These are phyloP conservation scores for Fonsecaea monophora DNA, from an alignment of 2,329 filamentous ascomycete genomes.

Conservation along the genomic window DNA sequence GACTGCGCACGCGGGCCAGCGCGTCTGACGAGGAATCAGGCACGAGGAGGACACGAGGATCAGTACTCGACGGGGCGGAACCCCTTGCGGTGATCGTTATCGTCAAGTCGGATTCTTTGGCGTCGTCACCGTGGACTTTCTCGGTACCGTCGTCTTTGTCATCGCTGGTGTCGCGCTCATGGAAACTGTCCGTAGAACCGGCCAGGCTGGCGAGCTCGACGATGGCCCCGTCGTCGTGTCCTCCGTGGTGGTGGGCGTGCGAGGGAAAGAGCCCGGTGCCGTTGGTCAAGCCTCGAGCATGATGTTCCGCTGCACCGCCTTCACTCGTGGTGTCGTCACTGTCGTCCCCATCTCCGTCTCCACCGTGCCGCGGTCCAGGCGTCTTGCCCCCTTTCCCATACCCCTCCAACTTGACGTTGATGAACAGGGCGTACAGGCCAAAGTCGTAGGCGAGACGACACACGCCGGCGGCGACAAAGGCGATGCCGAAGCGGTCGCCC, in stretches of 20 bases:
- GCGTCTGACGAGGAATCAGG: neutral
- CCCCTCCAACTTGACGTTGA: conserved; percentile 61
- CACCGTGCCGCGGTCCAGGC: conserved; percentile 48
- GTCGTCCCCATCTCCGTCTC: neutral
- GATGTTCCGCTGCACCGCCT: neutral
- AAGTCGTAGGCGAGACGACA: conserved; percentile 64
- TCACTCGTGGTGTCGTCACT: neutral
- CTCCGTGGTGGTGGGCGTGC: conserved; percentile 7
- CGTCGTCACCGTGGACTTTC: neutral
- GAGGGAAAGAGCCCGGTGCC: neutral
- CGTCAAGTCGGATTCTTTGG: neutral
- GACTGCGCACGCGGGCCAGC: conserved; percentile 28
- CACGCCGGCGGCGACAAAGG: conserved; percentile 63
- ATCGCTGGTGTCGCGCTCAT: neutral
- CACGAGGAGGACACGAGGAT: neutral
- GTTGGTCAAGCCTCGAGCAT: neutral
- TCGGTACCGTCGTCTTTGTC: neutral
- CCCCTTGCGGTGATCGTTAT: neutral
- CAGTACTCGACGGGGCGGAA: neutral
- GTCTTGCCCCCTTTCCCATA: conserved; percentile 5
- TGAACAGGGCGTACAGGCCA: conserved; percentile 65
- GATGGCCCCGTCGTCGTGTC: conserved; percentile 19
- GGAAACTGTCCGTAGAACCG: conserved; percentile 5
- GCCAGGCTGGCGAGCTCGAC: conserved; percentile 33
- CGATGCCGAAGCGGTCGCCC: conserved; percentile 64